Base-by-base conservation (phyloP, 352 stramenopile species). In the Globisporangium spinosum region DNA sequence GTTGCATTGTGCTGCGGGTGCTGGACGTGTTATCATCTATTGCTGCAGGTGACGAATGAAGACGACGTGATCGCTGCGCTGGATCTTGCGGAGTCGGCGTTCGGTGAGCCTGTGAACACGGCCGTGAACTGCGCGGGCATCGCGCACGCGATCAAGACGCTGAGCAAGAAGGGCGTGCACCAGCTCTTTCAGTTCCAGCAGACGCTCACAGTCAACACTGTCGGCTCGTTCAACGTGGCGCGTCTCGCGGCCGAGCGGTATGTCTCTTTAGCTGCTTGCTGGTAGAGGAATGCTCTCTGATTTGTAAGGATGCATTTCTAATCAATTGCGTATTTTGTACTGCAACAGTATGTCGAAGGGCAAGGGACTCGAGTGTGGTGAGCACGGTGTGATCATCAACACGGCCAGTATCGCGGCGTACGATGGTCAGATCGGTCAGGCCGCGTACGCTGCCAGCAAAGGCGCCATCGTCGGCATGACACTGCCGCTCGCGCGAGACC, bases 311-410 rank as follows among this genome's bases (percentile, higher is more conserved):
- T n/a, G 40, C n/a, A 49, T 8, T 2, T n/a, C 40, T 49, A 49
- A 49, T 8, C 5, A n/a, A n/a, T 70, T 9, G 69, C 55, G 17
- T 25, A 49, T 43, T 43, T 43, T 74, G 5, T 69, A 22, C 27
- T 6, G 17, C 20, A 61, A 10, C 66, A 98, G 89, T 63, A 98
- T 98, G 92, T 70, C 89, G 47, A 95, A 96, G 67, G 86, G 71
- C 15, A 65, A 73, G 60, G 74, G 80, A 6, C 75, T 88, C 58
- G 63, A 78, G 68, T 87, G 95, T 66, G 94, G 93, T 9, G 83
- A 98, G 62, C 85, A 96, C 29, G 97, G 97, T 20, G 90, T 98
- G 58, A 99, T 99, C 67, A 98, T 99, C 70, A 99, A 99, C 81
- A 99, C 97, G 12, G 97, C 97, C 13, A 98, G 90, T 72, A 98